Evolutionary conservation across 2,329 filamentous ascomycete genomes (phyloP).

Genomic region (Amauroascus niger): DNA sequence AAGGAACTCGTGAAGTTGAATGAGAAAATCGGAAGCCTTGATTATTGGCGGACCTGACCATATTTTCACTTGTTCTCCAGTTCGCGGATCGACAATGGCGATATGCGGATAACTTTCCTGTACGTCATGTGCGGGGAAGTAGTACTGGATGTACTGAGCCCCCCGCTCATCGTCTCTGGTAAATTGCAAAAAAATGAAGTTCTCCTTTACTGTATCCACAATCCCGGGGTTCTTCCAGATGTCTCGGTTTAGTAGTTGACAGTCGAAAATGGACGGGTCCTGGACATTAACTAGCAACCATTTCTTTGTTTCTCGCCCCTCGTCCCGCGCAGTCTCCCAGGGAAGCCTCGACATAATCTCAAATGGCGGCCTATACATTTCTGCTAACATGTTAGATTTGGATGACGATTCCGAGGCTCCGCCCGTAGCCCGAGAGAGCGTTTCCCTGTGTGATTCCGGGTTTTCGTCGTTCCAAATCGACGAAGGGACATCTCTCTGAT

Average conservation of each 20-base stretch:
- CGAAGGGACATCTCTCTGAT: constrained; percentile 47
- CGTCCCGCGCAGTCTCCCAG: constrained; percentile 76
- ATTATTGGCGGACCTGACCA: constrained; percentile 83
- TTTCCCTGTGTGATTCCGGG: constrained; percentile 41
- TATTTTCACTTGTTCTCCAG: constrained; percentile 91
- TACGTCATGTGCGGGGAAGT: constrained; percentile 70
- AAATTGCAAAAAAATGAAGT: constrained; percentile 94
- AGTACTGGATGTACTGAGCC: constrained; percentile 77
- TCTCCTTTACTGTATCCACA: constrained; percentile 70
- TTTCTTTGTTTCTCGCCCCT: constrained; percentile 79
- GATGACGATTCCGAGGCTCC: constrained; percentile 55
- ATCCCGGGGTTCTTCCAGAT: constrained; percentile 85
- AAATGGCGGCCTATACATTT: constrained; percentile 86
- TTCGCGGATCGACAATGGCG: constrained; percentile 87
- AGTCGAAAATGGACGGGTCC: constrained; percentile 86
- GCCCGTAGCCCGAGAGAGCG: constrained; percentile 52
- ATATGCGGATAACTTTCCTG: constrained; percentile 92
- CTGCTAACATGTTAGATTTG: constrained; percentile 70
- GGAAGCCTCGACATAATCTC: constrained; percentile 70
- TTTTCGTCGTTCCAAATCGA: constrained; percentile 52
- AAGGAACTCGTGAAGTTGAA: constrained; percentile 90
- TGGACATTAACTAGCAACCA: constrained; percentile 96
- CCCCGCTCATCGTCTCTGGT: constrained; percentile 73
- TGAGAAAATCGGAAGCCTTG: constrained; percentile 67
- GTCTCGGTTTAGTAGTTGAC: constrained; percentile 85